A percentile compares a stretch with the other conserved stretches of the same genome.
phyloP scores from a whole-genome alignment of 768 basidiomycete species.

The Trametes elegans region DNA sequence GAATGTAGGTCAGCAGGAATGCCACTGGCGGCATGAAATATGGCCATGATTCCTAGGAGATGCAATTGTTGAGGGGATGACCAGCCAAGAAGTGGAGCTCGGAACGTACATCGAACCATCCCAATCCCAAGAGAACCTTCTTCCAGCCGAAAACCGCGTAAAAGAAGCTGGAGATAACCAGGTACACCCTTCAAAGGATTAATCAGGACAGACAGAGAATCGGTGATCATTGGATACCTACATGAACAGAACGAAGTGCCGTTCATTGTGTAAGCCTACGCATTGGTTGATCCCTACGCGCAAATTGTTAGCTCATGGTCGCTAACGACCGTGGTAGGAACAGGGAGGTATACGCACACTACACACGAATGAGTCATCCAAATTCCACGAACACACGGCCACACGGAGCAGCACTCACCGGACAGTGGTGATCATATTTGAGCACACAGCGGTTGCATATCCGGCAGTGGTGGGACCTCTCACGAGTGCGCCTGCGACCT shows the following conservation, averaged over 20 bases:
- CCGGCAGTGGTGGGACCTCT: slow-evolving; percentile 93
- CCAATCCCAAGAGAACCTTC: slow-evolving; percentile 55
- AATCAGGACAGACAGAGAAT: background rate
- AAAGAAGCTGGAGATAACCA: slow-evolving; percentile 67
- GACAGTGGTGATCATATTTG: slow-evolving; percentile 91
- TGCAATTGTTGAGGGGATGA: background rate
- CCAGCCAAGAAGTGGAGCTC: background rate
- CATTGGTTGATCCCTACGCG: slow-evolving; percentile 92
- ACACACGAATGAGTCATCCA: background rate
- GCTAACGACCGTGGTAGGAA: too few relatives aligned
- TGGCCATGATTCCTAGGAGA: slow-evolving; percentile 23
- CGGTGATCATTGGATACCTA: slow-evolving; percentile 34
- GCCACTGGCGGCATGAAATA: slow-evolving; percentile 59
- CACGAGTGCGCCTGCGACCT: slow-evolving; percentile 16
- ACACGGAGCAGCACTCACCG: slow-evolving; percentile 51
- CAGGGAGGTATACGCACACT: slow-evolving; percentile 10
- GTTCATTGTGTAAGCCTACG: slow-evolving; percentile 92
- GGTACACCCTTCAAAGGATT: slow-evolving; percentile 59
- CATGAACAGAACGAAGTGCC: slow-evolving; percentile 97
- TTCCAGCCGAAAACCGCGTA: slow-evolving; percentile 63
- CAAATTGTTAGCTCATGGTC: too few relatives aligned
- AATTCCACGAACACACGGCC: background rate
- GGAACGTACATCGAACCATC: slow-evolving; percentile 42
- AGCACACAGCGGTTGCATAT: slow-evolving; percentile 89
- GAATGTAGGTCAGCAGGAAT: slow-evolving; percentile 75